These are phyloP conservation scores for Colletotrichum costaricense DNA, from an alignment of 2,329 filamentous ascomycete genomes.

Conservation along the genomic window DNA sequence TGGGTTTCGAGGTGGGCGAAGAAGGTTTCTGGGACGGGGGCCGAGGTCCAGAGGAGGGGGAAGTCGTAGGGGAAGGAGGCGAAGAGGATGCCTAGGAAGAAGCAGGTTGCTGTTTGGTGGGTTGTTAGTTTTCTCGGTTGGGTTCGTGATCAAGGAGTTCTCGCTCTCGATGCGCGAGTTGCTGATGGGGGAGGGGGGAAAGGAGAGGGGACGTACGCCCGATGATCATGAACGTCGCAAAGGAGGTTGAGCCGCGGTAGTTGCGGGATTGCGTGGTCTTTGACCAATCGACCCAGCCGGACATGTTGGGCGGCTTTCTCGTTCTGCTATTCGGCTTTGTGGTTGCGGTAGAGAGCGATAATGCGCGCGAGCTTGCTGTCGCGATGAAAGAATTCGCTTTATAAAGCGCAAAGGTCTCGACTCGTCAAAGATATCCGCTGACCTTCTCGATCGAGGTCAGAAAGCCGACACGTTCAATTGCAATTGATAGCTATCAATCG, in stretches of 20 bases:
- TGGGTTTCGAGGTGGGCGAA: slow-evolving; percentile 89
- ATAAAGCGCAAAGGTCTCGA: not conserved
- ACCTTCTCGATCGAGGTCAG: not conserved
- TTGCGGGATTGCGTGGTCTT: slow-evolving; percentile 68
- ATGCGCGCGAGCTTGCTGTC: not conserved
- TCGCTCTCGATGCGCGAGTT: no score
- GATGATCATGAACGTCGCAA: slow-evolving; percentile 97
- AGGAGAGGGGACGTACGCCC: slow-evolving; percentile 74
- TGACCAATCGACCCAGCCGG: slow-evolving; percentile 58
- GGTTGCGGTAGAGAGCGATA: not conserved
- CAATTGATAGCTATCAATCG: not conserved
- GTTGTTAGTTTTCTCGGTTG: no score
- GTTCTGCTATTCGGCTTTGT: not conserved
- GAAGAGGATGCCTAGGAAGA: slow-evolving; percentile 99
- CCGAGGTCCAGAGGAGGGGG: slow-evolving; percentile 84
- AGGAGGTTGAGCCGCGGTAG: slow-evolving; percentile 75
- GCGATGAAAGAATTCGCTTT: not conserved
- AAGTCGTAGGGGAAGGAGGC: slow-evolving; percentile 96
- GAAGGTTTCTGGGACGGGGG: slow-evolving; percentile 73
- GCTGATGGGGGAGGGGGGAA: slow-evolving; percentile 17
- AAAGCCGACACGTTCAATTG: not conserved
- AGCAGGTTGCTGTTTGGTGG: slow-evolving; percentile 77
- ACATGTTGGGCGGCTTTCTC: slow-evolving; percentile 16
- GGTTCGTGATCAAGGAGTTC: no score
- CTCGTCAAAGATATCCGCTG: not conserved